These are phyloP conservation scores for Hymenoscyphus infarciens DNA, from an alignment of 2,329 filamentous ascomycete genomes.

Conservation along the genomic window DNA sequence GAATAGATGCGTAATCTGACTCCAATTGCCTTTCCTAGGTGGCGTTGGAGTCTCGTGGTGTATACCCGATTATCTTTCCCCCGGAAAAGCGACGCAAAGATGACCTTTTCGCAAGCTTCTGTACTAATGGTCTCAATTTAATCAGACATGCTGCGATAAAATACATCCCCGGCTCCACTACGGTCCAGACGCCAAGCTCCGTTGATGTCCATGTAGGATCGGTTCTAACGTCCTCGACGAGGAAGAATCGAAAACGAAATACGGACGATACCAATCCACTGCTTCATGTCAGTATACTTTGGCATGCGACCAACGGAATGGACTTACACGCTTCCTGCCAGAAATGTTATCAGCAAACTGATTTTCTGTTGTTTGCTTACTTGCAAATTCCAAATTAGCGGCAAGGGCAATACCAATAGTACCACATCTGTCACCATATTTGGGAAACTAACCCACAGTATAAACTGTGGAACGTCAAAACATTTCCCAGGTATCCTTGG, in stretches of 20 bases:
- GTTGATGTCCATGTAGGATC: constrained; percentile 4
- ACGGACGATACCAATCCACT: background rate
- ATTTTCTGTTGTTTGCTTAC: background rate
- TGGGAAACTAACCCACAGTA: background rate
- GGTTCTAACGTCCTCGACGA: background rate
- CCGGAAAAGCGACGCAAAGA: too few relatives aligned
- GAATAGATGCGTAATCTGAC: too few relatives aligned
- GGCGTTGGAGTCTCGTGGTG: too few relatives aligned
- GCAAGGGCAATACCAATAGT: constrained; percentile 5
- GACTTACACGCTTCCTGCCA: constrained; percentile 2
- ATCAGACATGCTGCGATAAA: background rate
- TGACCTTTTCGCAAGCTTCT: background rate
- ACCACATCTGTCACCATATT: constrained; percentile 4
- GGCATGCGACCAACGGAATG: background rate
- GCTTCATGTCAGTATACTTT: background rate
- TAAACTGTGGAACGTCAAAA: background rate
- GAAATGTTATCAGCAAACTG: background rate
- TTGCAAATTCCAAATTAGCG: background rate
- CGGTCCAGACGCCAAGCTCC: background rate
- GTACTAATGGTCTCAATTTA: background rate
- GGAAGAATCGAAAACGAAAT: background rate
- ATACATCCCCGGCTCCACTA: constrained; percentile 4
- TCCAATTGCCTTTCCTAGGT: too few relatives aligned
- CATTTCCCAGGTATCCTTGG: background rate
- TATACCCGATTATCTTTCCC: too few relatives aligned